These are phyloP conservation scores for Penicillium salamii DNA, from an alignment of 495 filamentous ascomycete species.

Conservation along the genomic window DNA sequence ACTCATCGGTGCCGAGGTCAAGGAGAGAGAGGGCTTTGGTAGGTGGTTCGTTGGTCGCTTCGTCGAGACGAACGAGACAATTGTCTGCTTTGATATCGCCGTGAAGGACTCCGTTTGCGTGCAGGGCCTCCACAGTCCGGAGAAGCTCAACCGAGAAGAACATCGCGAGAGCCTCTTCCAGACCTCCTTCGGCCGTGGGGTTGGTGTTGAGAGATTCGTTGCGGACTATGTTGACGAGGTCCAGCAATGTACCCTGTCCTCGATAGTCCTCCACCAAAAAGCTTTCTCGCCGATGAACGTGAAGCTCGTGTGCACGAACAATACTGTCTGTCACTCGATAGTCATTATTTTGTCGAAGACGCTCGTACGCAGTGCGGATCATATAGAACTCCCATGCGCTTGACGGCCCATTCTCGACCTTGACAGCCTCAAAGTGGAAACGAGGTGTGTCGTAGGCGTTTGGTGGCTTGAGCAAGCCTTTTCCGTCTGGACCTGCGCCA, in stretches of 20 bases:
- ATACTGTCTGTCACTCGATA: slow-evolving; percentile 68
- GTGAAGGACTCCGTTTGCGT: slow-evolving; percentile 76
- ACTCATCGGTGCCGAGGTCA: slow-evolving; percentile 39
- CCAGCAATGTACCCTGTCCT: slow-evolving; percentile 86
- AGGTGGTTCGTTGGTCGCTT: slow-evolving; percentile 20
- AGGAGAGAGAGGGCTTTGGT: slow-evolving; percentile 27
- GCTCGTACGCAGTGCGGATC: slow-evolving; percentile 74
- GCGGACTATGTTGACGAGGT: slow-evolving; percentile 83
- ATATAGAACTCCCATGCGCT: slow-evolving; percentile 96
- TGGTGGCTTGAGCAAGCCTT: slow-evolving; percentile 7
- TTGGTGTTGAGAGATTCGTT: slow-evolving; percentile 52
- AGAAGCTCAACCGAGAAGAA: slow-evolving; percentile 92
- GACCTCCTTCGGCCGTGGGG: slow-evolving; percentile 53
- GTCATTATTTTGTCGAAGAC: slow-evolving; percentile 53
- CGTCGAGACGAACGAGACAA: slow-evolving; percentile 80
- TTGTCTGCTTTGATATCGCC: slow-evolving; percentile 97
- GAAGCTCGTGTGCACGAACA: slow-evolving; percentile 78
- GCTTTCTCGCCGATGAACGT: slow-evolving; percentile 80
- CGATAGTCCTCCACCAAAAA: slow-evolving; percentile 87
- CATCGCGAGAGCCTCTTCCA: slow-evolving; percentile 89
- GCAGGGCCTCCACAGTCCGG: slow-evolving; percentile 83
- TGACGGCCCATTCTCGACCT: slow-evolving; percentile 82
- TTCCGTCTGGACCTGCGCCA: slow-evolving; percentile 26
- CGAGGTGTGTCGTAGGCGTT: slow-evolving; percentile 35
- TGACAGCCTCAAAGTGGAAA: slow-evolving; percentile 73